Percentiles rank a stretch among this genome's conserved stretches.
These are phyloP conservation scores for Globisporangium polare DNA, from an alignment of 352 stramenopile species.

Conservation along the genomic window DNA sequence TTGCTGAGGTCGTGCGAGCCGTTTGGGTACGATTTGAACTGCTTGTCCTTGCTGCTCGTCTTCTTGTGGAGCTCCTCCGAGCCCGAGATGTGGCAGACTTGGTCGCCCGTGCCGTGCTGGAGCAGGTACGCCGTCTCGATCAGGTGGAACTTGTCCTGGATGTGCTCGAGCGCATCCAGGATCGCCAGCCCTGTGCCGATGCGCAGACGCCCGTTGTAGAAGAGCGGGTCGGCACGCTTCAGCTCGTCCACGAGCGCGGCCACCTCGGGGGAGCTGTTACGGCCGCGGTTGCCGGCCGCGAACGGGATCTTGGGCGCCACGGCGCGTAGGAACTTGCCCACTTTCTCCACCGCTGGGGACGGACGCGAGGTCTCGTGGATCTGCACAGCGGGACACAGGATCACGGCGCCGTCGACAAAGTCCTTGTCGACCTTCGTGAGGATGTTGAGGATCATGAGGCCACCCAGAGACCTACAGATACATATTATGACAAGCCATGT, in stretches of 20 bases:
- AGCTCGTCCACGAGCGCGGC: conserved; percentile 46
- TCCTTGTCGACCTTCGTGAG: conserved; percentile 38
- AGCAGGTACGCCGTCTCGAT: conserved; percentile 78
- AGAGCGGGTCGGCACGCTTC: conserved; percentile 59
- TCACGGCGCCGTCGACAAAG: conserved; percentile 66
- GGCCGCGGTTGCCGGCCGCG: conserved; percentile 47
- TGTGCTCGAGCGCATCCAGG: conserved; percentile 47
- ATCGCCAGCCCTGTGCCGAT: conserved; percentile 72
- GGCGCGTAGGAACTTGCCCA: conserved; percentile 49
- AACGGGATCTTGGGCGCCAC: conserved; percentile 66
- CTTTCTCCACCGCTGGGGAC: conserved; percentile 34
- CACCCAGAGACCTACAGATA: conserved; percentile 56
- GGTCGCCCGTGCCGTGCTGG: conserved; percentile 66
- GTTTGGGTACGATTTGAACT: conserved; percentile 54
- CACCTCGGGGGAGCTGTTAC: conserved; percentile 61
- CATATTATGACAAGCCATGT: background rate
- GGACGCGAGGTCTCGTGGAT: conserved; percentile 57
- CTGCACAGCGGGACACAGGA: conserved; percentile 64
- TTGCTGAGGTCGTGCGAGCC: conserved; percentile 70
- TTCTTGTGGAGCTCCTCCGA: conserved; percentile 53
- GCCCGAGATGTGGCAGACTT: conserved; percentile 63
- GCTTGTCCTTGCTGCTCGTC: conserved; percentile 63
- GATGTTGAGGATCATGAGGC: conserved; percentile 57
- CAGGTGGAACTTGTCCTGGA: conserved; percentile 51
- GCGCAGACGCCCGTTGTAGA: conserved; percentile 69